phyloP scores from a whole-genome alignment of 805 yeast species.

The Wickerhamomyces queroliae region DNA sequence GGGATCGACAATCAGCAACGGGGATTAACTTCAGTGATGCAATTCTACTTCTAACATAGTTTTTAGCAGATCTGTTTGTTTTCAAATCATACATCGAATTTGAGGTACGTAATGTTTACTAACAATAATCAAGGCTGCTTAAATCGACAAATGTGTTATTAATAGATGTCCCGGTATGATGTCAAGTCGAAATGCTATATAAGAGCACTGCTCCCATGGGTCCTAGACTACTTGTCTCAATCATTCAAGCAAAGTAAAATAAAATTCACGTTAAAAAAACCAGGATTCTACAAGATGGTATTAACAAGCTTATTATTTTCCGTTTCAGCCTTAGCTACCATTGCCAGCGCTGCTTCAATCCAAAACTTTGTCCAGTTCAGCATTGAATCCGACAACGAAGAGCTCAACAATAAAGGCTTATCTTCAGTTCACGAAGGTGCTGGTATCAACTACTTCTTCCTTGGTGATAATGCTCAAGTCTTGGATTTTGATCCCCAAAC shows the following conservation, averaged over 20 bases:
- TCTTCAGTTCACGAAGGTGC: conserved; percentile 17
- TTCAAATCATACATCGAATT: too few relatives aligned
- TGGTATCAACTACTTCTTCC: conserved; percentile 14
- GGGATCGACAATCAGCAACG: too few relatives aligned
- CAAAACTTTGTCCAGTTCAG: conserved; percentile 1
- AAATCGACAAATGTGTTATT: too few relatives aligned
- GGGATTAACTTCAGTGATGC: too few relatives aligned
- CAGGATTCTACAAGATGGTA: conserved; percentile 7
- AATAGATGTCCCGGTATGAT: too few relatives aligned
- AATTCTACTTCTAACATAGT: too few relatives aligned
- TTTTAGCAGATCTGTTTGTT: too few relatives aligned
- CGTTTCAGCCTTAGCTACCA: conserved; percentile 2
- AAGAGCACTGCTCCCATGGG: too few relatives aligned
- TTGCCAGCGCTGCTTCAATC: conserved; percentile 3
- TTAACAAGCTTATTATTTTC: conserved; percentile 3
- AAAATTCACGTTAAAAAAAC: too few relatives aligned
- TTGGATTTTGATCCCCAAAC: conserved; percentile 2
- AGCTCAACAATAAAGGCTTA: conserved; percentile 2
- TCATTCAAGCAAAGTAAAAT: background rate
- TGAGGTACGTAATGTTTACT: too few relatives aligned
- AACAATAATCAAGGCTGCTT: too few relatives aligned
- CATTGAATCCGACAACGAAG: background rate
- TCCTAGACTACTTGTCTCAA: background rate
- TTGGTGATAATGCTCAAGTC: conserved; percentile 8
- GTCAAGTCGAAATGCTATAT: too few relatives aligned